Conservation (phyloP, 495 filamentous ascomycete species). For the Penicillium coffeae region DNA sequence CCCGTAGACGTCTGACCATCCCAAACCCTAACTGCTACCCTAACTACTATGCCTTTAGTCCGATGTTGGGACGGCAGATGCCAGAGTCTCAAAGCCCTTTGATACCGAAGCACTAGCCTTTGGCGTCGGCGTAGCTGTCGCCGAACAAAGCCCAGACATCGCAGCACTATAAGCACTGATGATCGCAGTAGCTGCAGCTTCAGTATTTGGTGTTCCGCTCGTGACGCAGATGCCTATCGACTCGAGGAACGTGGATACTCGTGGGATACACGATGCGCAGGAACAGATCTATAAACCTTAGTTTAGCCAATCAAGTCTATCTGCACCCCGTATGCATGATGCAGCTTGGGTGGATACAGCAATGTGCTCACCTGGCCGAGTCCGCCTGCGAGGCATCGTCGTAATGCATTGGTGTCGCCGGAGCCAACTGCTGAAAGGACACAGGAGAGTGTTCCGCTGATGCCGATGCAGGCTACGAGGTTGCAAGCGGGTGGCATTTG, state of each 20-base stretch:
- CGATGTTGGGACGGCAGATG: too few species aligned
- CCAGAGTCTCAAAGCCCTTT: too few species aligned
- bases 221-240: constrained; percentile 18
- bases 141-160: not conserved
- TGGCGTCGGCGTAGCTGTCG: not conserved
- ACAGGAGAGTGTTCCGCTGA: constrained; percentile 15
- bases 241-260: constrained; percentile 10
- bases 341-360: not conserved
- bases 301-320: not conserved
- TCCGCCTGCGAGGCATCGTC: constrained; percentile 14
- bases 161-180: not conserved
- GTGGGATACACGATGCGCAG: constrained; percentile 20
- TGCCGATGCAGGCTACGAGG: constrained; percentile 17
- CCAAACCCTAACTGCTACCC: too few species aligned
- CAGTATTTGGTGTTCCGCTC: not conserved
- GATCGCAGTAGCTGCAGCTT: not conserved
- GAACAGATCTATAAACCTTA: constrained; percentile 16
- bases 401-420: constrained; percentile 15
- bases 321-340: not conserved
- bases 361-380: constrained; percentile 12
- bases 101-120: too few species aligned
- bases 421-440: constrained; percentile 14
- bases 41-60: too few species aligned
- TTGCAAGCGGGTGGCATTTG: constrained; percentile 19
- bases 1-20: too few species aligned